Conservation (phyloP, 1,284 basidiomycete species). For the Leccinum fuscescens region DNA sequence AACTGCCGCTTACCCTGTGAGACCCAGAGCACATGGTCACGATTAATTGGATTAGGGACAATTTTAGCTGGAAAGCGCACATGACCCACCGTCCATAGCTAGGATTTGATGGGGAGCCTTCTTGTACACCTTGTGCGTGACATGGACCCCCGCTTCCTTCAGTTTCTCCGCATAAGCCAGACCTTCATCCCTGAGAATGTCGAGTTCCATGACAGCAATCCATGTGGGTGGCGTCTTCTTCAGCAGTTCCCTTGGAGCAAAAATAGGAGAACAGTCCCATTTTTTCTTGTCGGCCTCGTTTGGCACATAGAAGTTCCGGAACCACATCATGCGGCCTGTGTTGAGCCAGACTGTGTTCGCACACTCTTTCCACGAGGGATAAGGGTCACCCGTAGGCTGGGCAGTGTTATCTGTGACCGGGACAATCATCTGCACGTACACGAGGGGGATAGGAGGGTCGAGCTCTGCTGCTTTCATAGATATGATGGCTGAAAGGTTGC, state of each 20-base stretch:
- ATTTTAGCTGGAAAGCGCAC: neutral
- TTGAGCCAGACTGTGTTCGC: conserved; percentile 46
- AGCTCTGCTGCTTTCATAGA: conserved; percentile 46
- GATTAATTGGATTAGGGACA: conserved; percentile 19
- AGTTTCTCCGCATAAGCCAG: conserved; percentile 50
- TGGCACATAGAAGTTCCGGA: conserved; percentile 49
- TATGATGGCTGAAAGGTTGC: conserved; percentile 50
- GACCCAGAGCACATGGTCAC: neutral
- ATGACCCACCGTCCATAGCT: conserved; percentile 46
- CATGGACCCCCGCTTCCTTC: conserved; percentile 41
- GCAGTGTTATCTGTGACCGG: conserved; percentile 39
- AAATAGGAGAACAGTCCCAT: conserved; percentile 52
- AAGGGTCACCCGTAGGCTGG: conserved; percentile 30
- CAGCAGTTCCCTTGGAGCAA: conserved; percentile 48
- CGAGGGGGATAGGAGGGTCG: conserved; percentile 41
- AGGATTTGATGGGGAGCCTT: conserved; percentile 49
- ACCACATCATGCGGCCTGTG: conserved; percentile 53
- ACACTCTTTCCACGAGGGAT: conserved; percentile 50
- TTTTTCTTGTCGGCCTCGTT: conserved; percentile 42
- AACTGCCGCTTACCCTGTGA: conserved; percentile 25
- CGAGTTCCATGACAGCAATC: conserved; percentile 51
- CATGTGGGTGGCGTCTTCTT: conserved; percentile 43
- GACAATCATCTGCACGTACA: conserved; percentile 47
- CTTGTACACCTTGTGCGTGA: conserved; percentile 44
- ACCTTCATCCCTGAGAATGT: conserved; percentile 55